Evolutionary conservation across 129 eudicot species (phyloP), one percentile per base, ranked within the genome.

Genomic region (Pseudognaphalium luteoalbum): DNA sequence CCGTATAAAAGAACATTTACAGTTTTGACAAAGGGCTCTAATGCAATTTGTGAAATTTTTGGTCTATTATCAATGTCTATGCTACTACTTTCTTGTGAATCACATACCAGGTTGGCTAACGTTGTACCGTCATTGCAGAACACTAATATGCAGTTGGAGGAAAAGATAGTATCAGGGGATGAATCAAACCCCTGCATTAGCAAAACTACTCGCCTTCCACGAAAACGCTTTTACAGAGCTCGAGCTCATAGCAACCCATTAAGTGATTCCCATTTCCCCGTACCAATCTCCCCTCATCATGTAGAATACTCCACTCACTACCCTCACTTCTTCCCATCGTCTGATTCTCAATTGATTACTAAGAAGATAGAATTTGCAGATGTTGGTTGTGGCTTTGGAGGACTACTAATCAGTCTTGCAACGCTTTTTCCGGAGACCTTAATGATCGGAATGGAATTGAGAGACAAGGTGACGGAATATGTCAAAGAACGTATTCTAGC

Each of bases 171-270:
- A 77, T 70, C 81, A 81, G 88, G 86, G 76, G 82, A 83, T 39
- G 91, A 87, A 67, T 66, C 81, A 32, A 87, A 87, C 81, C 86
- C 88, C 51, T 85, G 84, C 47, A 69, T 87, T 22, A 94, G 89
- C 89, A 91, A 91, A 83, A 83, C 92, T 10, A 91, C 97, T 56
- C 90, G 91, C 41, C 85, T 94, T 56, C 98, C 97, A 8, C 79
- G 96, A 65, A 94, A 94, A 72, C 95, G 98, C 5, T 94, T 94
- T 76, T 94, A 91, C 74, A 86, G 98, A 30, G 98, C 98, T 19
- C 86, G 97, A 56, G 98, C 98, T 41, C 98, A 94, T 79, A 94
- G 98, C 82, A 94, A 94, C 64, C 98, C 98, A 5, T 73, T 94
- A 77, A 94, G 98, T 41, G 98, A 94, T 78, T 94, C 98, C 19